Conservation (phyloP, 768 basidiomycete genomes). For the Bullera alba region DNA sequence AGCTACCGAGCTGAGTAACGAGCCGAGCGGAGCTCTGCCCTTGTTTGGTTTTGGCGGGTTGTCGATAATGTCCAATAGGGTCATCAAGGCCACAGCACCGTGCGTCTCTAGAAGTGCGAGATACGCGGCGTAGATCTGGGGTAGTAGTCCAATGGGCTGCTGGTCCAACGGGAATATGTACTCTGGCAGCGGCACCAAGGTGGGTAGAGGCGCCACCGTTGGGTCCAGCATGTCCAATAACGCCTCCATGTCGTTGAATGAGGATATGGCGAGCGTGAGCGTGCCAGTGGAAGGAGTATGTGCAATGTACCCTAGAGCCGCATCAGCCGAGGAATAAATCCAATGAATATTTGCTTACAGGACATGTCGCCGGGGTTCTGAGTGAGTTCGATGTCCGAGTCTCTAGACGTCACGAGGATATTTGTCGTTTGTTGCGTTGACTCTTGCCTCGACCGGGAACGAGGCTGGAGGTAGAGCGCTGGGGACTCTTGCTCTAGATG, state of each 20-base stretch:
- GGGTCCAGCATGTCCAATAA: conserved; percentile 28
- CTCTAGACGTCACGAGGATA: neutral
- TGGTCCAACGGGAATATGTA: conserved; percentile 18
- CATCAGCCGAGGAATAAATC: conserved; percentile 1
- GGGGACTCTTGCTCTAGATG: neutral
- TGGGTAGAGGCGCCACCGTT: neutral
- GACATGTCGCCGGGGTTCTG: conserved; percentile 5
- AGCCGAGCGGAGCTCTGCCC: conserved; percentile 2
- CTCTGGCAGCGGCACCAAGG: conserved; percentile 20
- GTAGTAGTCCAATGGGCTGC: conserved; percentile 7
- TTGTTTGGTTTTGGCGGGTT: conserved; percentile 15
- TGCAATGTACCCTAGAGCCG: conserved; percentile 31
- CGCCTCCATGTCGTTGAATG: conserved; percentile 22
- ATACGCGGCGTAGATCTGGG: conserved; percentile 23
- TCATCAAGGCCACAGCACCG: conserved; percentile 19
- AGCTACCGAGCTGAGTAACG: neutral
- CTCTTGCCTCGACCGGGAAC: neutral
- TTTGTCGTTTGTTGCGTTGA: neutral
- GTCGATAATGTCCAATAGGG: conserved; percentile 23
- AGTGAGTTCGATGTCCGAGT: neutral
- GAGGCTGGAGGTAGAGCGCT: neutral
- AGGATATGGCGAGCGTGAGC: conserved; percentile 34
- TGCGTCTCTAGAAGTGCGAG: conserved; percentile 16
- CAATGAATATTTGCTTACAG: neutral
- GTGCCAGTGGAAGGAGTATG: conserved; percentile 35